Evolutionary conservation across 345 rosid genomes (phyloP).

Genomic region (Eucalyptus tenuipes): DNA sequence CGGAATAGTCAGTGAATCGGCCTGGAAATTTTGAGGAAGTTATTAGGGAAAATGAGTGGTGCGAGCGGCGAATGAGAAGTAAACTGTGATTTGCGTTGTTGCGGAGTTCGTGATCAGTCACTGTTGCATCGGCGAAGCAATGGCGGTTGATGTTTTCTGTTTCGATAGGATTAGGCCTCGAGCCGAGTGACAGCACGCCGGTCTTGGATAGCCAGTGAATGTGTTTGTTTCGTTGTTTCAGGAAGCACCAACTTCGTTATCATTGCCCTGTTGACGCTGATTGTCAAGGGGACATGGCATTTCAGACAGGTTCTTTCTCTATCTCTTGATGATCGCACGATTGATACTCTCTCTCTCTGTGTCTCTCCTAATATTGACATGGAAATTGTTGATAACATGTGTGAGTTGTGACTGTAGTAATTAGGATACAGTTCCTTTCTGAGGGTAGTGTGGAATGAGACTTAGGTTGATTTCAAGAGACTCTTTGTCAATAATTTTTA

Average conservation of each 20-base stretch:
- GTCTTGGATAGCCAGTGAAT: not conserved
- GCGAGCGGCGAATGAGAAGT: not conserved
- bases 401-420: not conserved
- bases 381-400: not conserved
- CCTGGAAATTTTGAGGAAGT: not conserved
- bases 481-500: not conserved
- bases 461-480: not conserved
- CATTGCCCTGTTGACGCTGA: constrained; percentile 66
- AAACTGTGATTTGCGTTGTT: not conserved
- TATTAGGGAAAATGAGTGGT: not conserved
- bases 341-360: not conserved
- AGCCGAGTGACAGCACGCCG: not conserved
- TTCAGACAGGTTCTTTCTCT: constrained; percentile 61
- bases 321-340: not conserved
- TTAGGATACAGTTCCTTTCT: not conserved
- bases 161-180: not conserved
- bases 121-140: not conserved
- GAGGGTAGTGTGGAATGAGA: not conserved
- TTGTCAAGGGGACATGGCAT: constrained; percentile 72
- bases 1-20: not conserved
- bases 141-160: not conserved
- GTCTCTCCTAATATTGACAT: not conserved
- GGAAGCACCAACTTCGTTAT: constrained; percentile 88
- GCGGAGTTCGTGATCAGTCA: not conserved
- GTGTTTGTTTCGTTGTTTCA: constrained; percentile 3